Base-by-base conservation (phyloP, 331 rosid genomes). In the Cucumis variabilis region DNA sequence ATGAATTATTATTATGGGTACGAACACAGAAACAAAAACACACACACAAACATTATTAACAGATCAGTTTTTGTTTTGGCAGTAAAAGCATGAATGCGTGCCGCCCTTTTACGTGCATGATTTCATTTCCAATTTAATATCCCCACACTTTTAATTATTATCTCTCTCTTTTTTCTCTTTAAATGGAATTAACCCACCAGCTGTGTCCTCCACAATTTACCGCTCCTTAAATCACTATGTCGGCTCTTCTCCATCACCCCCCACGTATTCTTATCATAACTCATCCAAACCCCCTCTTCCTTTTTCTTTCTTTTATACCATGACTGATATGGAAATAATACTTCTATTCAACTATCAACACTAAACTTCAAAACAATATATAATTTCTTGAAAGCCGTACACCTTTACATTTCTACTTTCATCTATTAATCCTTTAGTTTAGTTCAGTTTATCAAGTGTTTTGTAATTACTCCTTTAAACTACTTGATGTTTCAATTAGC, bases 61-160 rank as follows among this genome's bases (percentile, higher is more conserved):
- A 51, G 58, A 51, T 14, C 44, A 37, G 44, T 37, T 4, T 37
- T 37, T 37, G 44, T 37, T 51, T 67, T 27, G 41, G 41, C 74
- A 69, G 44, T 13, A 13, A 69, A 37, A 37, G 76, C 46, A 11
- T 65, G 70, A 69, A 69, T 69, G 75, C 23, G 33, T 70, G 76
- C 76, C 46, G 76, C 76, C 76, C 46, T 27, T 70, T 70, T 70
- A 70, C 76, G 76, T 70, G 76, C 76, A 70, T 70, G 75, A 70
- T 2, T 27, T 27, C 11, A 67, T 3, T 67, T 67, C 21, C 1
- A 37, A 37, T 37, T 37, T 37, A 37, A 37, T 37, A 37, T 4
- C 44, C 44, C 75, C 44, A 70, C 44, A 7, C 75, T 9, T 24
- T 27, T 68, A 20, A 70, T 70, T 27, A 70, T 70, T 27, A 30